A percentile compares a stretch with the other conserved stretches of the same genome.
Conservation (phyloP, 176 grass and related monocot genomes). For the Ampelocalamus luodianensis region DNA sequence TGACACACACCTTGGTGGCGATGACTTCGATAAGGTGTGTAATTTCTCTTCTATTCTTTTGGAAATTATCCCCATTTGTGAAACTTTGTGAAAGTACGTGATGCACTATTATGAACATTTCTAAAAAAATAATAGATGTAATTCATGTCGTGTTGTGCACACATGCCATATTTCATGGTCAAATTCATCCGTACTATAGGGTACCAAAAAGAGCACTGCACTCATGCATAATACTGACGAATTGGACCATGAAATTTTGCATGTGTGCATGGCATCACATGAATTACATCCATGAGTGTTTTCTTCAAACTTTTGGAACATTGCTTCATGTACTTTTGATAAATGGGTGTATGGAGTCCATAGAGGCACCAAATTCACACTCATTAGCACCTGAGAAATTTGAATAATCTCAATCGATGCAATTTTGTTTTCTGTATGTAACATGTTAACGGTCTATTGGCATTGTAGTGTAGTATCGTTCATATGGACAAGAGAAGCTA, state of each 20-base stretch:
- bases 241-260: too few relatives aligned
- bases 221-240: not conserved
- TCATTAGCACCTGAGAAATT: not conserved
- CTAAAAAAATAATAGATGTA: not conserved
- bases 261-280: too few relatives aligned
- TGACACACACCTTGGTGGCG: constrained; percentile 73
- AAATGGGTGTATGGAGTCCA: too few relatives aligned
- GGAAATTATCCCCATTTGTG: not conserved
- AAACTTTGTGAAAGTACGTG: not conserved
- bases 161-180: not conserved
- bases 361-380: not conserved
- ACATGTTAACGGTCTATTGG: constrained; percentile 5
- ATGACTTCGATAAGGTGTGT: constrained; percentile 69
- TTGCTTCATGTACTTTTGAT: constrained; percentile 1
- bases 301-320: not conserved
- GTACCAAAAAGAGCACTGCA: not conserved
- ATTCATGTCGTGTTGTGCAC: not conserved
- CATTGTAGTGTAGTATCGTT: not conserved
- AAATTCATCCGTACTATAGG: not conserved
- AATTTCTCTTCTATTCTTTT: not conserved
- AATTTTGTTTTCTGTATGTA: constrained; percentile 11
- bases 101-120: not conserved
- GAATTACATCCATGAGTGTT: too few relatives aligned
- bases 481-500: not conserved
- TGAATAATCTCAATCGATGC: not conserved